Conservation (phyloP, 345 rosid genomes). For the Moricandia moricandioides region DNA sequence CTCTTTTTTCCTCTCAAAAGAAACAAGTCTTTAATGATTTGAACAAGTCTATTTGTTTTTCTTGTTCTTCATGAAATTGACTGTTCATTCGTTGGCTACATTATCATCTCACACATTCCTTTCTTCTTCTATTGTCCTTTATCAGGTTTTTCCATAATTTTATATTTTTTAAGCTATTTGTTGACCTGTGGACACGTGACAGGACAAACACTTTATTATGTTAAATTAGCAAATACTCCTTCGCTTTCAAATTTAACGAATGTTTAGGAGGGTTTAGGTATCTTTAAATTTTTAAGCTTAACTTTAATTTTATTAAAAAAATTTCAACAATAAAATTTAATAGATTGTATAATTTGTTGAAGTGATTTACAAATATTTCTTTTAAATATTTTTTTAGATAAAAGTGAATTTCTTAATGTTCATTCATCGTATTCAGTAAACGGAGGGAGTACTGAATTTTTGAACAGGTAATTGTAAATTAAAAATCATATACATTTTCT, state of each 20-base stretch:
- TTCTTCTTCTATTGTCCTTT: background rate
- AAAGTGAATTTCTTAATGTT: too few species aligned
- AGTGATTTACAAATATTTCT: too few species aligned
- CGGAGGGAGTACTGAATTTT: background rate
- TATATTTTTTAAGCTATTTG: constrained; percentile 1
- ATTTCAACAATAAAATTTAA: too few species aligned
- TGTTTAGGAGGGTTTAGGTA: too few species aligned
- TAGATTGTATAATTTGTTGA: too few species aligned
- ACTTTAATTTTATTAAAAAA: too few species aligned
- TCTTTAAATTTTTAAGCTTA: too few species aligned
- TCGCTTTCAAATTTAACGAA: too few species aligned
- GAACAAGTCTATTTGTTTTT: background rate
- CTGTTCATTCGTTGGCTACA: background rate
- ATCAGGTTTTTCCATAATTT: background rate
- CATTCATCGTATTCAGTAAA: too few species aligned
- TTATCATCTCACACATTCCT: background rate
- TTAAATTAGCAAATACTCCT: too few species aligned
- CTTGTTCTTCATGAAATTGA: background rate
- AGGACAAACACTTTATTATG: background rate
- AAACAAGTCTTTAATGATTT: background rate
- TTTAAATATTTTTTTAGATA: too few species aligned
- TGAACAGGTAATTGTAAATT: background rate
- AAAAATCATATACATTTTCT: background rate
- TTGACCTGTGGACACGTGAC: background rate
- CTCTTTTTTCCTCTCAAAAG: background rate